Percentiles rank a stretch among this genome's conserved stretches.
Evolutionary conservation across 176 grass and related monocot genomes (phyloP).

Genomic region (Cenchrus purpureus): DNA sequence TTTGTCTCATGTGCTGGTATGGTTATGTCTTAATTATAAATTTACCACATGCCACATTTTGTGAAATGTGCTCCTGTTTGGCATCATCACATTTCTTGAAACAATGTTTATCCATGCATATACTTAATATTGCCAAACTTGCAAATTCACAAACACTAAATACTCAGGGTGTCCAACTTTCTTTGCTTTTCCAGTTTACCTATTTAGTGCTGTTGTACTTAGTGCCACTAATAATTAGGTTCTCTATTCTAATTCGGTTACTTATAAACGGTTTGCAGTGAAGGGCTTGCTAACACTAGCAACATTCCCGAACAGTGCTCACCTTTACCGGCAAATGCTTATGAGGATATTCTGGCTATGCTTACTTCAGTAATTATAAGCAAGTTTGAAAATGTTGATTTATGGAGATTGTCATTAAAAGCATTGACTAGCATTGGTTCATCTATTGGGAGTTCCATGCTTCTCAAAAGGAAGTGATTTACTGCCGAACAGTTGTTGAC

Average conservation of each 20-base stretch:
- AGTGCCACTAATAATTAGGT: constrained; percentile 14
- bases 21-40: constrained; percentile 24
- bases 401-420: constrained; percentile 83
- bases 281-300: constrained; percentile 77
- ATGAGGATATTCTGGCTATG: constrained; percentile 64
- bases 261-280: constrained; percentile 60
- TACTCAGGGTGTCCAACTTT: constrained; percentile 9
- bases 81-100: not conserved
- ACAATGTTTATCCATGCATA: constrained; percentile 13
- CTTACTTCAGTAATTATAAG: constrained; percentile 60
- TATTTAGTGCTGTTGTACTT: constrained; percentile 17
- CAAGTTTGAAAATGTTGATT: constrained; percentile 53
- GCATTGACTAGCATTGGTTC: constrained; percentile 74
- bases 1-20: constrained; percentile 64
- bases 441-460: constrained; percentile 56
- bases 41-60: constrained; percentile 23
- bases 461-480: constrained; percentile 63
- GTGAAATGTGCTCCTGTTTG: constrained; percentile 14
- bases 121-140: constrained; percentile 20
- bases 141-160: constrained; percentile 11
- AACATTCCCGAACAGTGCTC: constrained; percentile 74
- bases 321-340: constrained; percentile 57
- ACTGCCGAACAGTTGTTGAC: constrained; percentile 66
- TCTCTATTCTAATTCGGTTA: constrained; percentile 40
- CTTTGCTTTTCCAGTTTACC: not conserved